Base-by-base conservation (phyloP, 1,284 basidiomycete genomes). In the Psilocybe mexicana region DNA sequence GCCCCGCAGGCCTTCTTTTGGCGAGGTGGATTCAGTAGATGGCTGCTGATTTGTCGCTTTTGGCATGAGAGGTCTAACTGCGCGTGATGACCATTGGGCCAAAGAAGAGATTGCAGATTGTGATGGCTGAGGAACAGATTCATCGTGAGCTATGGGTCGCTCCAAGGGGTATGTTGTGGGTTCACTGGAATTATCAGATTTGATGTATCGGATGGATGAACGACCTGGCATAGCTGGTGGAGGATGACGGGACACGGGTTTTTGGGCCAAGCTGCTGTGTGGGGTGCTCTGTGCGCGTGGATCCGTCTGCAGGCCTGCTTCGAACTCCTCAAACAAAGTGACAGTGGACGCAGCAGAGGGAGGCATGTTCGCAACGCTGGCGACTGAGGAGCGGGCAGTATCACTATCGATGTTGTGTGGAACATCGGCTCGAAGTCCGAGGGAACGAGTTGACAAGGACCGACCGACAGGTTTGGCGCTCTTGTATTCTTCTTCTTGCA, bases 281-380 rank as follows among this genome's bases (percentile, higher is more conserved):
- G 86, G 86, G 0, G 86, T 88, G 68, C 85, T 88, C 67, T 86
- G 80, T 6, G 82, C 81, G 43, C 76, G 72, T 6, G 84, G 85
- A 47, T 80, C 79, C n/a, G 69, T 70, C 25, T 73, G 66, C 33
- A 77, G 62, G 52, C 70, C 74, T 38, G 72, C 73, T 49, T 76
- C 75, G 48, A 78, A 74, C 57, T 87, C 84, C 59, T 88, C 85
- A 62, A 86, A 86, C 35, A 87, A 70, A 0, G 84, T 85, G 14
- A 77, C 76, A 18, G 81, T 84, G 14, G 86, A 87, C 5, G 82
- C 78, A 7, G 85, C 80, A 14, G 83, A 87, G 10, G 69, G 56
- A 23, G 78, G 75, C 2, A 76, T 69, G 36, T 72, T 66, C 30
- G 59, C 66, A 49, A 81, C 67, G 12, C 79, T 82, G 43, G 71